Evolutionary conservation across 148 eudicot species (phyloP).

Genomic region (Fagopyrum homotropicum): DNA sequence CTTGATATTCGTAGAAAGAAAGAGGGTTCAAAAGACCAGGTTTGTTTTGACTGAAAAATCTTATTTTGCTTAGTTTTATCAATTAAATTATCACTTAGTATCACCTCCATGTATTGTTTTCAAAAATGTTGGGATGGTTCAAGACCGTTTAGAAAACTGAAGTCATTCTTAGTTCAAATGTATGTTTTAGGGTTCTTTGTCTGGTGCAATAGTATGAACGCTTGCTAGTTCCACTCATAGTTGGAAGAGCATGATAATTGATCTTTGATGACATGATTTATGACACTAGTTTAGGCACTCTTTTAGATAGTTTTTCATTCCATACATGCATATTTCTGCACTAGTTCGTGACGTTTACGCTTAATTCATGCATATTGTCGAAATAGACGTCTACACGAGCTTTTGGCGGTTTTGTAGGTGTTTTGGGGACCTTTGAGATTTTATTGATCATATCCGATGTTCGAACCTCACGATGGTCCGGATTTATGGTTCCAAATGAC

Average conservation of each 20-base stretch:
- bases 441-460: too few species aligned
- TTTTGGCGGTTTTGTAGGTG: too few species aligned
- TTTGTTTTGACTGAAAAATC: slow-evolving; percentile 16
- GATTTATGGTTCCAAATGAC: too few species aligned
- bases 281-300: too few species aligned
- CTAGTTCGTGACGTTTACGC: too few species aligned
- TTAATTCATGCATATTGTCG: too few species aligned
- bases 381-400: too few species aligned
- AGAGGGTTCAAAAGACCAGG: slow-evolving; percentile 94
- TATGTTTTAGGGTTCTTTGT: background rate
- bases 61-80: background rate
- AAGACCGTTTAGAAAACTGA: background rate
- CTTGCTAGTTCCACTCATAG: background rate
- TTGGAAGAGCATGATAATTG: background rate
- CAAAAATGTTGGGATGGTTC: background rate
- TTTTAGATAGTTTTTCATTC: too few species aligned
- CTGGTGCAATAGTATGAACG: background rate
- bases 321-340: too few species aligned
- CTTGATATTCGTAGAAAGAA: slow-evolving; percentile 80
- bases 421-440: too few species aligned
- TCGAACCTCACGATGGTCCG: too few species aligned
- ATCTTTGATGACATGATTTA: background rate
- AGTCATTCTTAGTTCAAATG: background rate
- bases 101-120: background rate
- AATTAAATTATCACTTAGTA: background rate